phyloP scores from a whole-genome alignment of 108 stramenopile species.

The Nitzschia sp. region DNA sequence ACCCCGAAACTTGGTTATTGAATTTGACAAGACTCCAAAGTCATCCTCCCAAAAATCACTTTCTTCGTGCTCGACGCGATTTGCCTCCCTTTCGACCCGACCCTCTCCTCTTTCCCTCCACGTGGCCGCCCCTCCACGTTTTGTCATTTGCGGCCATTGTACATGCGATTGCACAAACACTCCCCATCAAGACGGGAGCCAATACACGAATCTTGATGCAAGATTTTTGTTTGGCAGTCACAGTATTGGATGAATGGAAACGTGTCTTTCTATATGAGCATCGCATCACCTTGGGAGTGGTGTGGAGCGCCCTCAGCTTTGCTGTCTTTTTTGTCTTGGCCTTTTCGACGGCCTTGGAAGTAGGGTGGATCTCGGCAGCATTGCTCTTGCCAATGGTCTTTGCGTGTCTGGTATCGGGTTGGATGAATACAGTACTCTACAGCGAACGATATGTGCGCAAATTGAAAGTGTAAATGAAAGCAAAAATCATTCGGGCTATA shows the following conservation, averaged over 20 bases:
- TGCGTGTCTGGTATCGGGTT: constrained; percentile 59
- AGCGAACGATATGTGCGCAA: constrained; percentile 13
- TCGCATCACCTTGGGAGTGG: constrained; percentile 69
- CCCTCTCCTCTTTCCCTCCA: constrained; percentile 68
- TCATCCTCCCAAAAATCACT: neutral
- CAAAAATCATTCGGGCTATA: neutral
- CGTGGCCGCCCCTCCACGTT: constrained; percentile 59
- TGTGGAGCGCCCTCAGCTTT: constrained; percentile 23
- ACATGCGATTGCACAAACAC: constrained; percentile 16
- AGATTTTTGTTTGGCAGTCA: constrained; percentile 27
- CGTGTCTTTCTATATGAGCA: constrained; percentile 72
- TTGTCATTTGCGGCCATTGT: constrained; percentile 32
- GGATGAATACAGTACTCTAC: constrained; percentile 52
- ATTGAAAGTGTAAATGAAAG: neutral
- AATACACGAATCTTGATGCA: constrained; percentile 7
- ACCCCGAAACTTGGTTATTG: constrained; percentile 56
- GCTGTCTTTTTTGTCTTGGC: constrained; percentile 21
- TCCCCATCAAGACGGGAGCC: constrained; percentile 2
- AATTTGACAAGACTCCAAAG: constrained; percentile 30
- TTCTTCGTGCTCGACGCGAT: neutral
- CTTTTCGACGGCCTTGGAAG: constrained; percentile 21
- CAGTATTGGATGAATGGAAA: constrained; percentile 74
- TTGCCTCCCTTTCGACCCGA: constrained; percentile 27
- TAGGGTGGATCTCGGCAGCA: constrained; percentile 46
- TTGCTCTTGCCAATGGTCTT: constrained; percentile 59